phyloP scores from a whole-genome alignment of 768 basidiomycete genomes.

The Lentinula edodes region DNA sequence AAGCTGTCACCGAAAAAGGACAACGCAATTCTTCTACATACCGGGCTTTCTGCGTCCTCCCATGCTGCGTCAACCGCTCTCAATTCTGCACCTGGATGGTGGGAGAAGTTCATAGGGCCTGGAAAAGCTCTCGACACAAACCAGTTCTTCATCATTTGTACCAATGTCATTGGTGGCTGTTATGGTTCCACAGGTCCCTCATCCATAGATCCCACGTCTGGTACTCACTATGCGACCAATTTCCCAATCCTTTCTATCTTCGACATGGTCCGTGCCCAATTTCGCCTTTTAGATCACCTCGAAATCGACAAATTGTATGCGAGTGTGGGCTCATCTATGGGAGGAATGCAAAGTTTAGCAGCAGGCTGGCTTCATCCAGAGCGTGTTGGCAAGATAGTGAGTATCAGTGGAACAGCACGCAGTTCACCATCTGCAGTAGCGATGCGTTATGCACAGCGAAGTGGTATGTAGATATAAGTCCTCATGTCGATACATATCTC shows the following conservation, averaged over 20 bases:
- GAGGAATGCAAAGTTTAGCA: conserved; percentile 95
- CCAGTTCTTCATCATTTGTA: conserved; percentile 89
- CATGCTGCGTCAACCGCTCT: conserved; percentile 80
- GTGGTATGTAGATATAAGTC: conserved; percentile 52
- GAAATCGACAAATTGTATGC: conserved; percentile 85
- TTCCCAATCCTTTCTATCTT: conserved; percentile 93
- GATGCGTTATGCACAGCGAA: conserved; percentile 93
- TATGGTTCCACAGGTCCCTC: conserved; percentile 97
- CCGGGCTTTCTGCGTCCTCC: conserved; percentile 92
- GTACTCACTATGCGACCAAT: conserved; percentile 75
- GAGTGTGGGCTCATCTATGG: conserved; percentile 94
- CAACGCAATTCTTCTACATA: conserved; percentile 94
- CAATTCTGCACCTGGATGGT: conserved; percentile 90
- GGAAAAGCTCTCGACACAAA: conserved; percentile 92
- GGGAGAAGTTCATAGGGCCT: conserved; percentile 98
- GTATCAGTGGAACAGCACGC: conserved; percentile 91
- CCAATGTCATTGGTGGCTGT: conserved; percentile 95
- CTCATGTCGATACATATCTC: neutral
- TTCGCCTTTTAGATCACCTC: conserved; percentile 76
- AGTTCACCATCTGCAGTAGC: conserved; percentile 91
- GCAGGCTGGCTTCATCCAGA: conserved; percentile 91
- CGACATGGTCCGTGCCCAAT: conserved; percentile 97
- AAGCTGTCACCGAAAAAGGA: conserved; percentile 68
- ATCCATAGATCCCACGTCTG: conserved; percentile 64
- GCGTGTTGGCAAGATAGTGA: conserved; percentile 84